Conservation (phyloP, 345 rosid species). For the Eutrema heterophyllum region DNA sequence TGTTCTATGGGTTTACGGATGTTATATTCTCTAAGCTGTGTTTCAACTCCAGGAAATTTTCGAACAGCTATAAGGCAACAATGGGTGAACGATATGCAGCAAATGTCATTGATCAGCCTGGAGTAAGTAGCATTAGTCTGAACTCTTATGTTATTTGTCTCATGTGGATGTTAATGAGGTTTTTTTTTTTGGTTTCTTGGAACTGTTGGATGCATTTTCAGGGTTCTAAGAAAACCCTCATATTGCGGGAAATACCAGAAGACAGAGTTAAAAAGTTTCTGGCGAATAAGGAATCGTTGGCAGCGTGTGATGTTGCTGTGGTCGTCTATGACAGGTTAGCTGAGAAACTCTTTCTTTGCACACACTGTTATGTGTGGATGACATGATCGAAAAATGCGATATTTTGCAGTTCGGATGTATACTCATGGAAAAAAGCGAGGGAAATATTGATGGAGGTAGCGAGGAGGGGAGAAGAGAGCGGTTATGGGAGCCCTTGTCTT, state of each 20-base stretch:
- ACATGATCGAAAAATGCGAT: not conserved
- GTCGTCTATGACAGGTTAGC: slow-evolving; percentile 64
- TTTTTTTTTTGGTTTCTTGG: not conserved
- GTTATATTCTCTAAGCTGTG: slow-evolving; percentile 5
- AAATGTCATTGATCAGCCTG: slow-evolving; percentile 58
- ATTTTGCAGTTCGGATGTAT: slow-evolving; percentile 57
- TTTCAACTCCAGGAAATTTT: slow-evolving; percentile 54
- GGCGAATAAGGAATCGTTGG: slow-evolving; percentile 47
- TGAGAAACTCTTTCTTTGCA: not conserved
- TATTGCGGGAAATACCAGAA: slow-evolving; percentile 72
- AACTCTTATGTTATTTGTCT: not conserved
- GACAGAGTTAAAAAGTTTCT: slow-evolving; percentile 49
- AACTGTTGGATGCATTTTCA: slow-evolving; percentile 20
- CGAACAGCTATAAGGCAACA: slow-evolving; percentile 40
- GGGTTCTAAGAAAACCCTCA: slow-evolving; percentile 65
- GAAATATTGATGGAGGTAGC: slow-evolving; percentile 66
- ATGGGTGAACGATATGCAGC: slow-evolving; percentile 49
- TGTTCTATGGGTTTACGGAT: not conserved
- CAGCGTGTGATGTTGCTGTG: slow-evolving; percentile 67
- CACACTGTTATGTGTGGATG: not conserved
- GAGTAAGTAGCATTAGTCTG: slow-evolving; percentile 43
- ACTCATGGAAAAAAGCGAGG: slow-evolving; percentile 70
- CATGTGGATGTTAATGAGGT: not conserved
- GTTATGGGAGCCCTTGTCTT: slow-evolving; percentile 61
- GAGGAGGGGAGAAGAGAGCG: slow-evolving; percentile 63